A percentile compares a stretch with the other conserved stretches of the same genome.
Conservation (phyloP, 805 yeast species). For the Blastobotrys attinorum region DNA sequence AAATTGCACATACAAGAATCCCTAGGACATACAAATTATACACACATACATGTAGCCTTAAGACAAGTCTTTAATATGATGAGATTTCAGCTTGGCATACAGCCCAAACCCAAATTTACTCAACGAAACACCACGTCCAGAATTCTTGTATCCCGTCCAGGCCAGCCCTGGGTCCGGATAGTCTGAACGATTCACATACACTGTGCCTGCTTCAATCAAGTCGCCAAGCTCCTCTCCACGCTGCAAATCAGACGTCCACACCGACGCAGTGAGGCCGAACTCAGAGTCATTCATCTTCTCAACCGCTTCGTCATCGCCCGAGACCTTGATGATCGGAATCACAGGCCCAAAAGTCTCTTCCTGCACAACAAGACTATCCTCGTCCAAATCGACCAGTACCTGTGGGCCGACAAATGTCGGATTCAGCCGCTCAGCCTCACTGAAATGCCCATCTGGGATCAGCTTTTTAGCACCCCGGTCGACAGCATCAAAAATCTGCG, state of each 20-base stretch:
- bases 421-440: conserved; percentile 68
- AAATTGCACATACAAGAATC: no score
- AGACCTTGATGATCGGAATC: conserved; percentile 65
- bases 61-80: conserved; percentile 25
- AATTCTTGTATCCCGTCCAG: conserved; percentile 66
- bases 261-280: conserved; percentile 83
- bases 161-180: conserved; percentile 59
- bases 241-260: conserved; percentile 64
- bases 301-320: conserved; percentile 65
- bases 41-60: no score
- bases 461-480: conserved; percentile 45
- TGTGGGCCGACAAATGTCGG: conserved; percentile 72
- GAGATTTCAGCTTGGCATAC: conserved; percentile 28
- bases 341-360: conserved; percentile 93
- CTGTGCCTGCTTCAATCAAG: conserved; percentile 54
- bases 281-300: conserved; percentile 66
- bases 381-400: conserved; percentile 66
- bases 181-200: conserved; percentile 57
- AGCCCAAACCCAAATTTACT: conserved; percentile 54
- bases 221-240: conserved; percentile 59
- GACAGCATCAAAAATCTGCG: conserved; percentile 41
- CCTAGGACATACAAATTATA: no score
- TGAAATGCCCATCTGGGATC: conserved; percentile 45
- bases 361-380: conserved; percentile 54
- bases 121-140: conserved; percentile 66